Conservation (phyloP, 2,329 filamentous ascomycete species). For the Fusarium tjaetaba region DNA sequence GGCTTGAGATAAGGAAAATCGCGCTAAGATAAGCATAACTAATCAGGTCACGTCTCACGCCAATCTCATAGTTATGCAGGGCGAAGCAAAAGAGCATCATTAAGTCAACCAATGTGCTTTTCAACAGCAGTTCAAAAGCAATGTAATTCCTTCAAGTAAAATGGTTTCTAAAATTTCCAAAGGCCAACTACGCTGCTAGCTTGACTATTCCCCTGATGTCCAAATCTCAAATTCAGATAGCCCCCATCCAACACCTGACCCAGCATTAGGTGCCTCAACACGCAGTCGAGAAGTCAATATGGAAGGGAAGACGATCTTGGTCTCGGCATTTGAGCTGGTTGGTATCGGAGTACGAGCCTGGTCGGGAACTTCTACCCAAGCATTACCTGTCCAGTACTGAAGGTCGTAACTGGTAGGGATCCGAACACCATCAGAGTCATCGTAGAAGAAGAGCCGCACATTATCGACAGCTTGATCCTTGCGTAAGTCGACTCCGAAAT, state of each 20-base stretch:
- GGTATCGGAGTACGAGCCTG: neutral
- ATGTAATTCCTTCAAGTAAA: too few species aligned
- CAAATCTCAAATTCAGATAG: neutral
- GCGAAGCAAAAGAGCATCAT: too few species aligned
- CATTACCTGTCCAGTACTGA: neutral
- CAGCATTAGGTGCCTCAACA: neutral
- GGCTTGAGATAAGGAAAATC: neutral
- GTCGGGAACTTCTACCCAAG: neutral
- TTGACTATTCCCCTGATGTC: neutral
- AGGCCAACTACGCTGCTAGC: too few species aligned
- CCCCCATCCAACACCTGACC: neutral
- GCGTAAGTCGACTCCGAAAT: neutral
- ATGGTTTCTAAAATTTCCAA: too few species aligned
- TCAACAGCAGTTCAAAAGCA: too few species aligned
- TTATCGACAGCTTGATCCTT: neutral
- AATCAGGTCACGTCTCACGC: fast-evolving
- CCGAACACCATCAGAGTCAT: neutral
- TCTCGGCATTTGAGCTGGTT: neutral
- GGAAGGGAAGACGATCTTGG: neutral
- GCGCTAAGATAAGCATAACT: neutral
- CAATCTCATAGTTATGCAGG: too few species aligned
- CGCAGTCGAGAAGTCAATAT: neutral
- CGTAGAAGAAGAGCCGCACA: neutral
- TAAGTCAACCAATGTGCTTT: too few species aligned
- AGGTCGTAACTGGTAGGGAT: neutral